Conservation (phyloP, 2,329 filamentous ascomycete genomes). For the Ceratocystis variospora region DNA sequence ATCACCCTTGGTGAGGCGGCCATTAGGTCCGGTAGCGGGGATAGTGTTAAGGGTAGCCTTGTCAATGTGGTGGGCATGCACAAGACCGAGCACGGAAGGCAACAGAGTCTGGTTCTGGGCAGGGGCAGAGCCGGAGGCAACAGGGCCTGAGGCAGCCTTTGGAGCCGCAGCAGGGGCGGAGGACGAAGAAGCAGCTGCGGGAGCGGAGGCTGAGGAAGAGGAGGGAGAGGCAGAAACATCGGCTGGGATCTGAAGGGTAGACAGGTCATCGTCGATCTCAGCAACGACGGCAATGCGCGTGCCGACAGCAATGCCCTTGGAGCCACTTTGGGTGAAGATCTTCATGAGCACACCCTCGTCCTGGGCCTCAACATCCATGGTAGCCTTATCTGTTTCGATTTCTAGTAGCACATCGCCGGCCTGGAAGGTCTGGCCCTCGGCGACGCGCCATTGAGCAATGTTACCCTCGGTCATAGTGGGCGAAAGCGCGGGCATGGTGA, state of each 20-base stretch:
- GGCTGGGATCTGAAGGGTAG: constrained; percentile 57
- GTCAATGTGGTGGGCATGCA: constrained; percentile 65
- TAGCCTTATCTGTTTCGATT: constrained; percentile 88
- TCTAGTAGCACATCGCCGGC: constrained; percentile 80
- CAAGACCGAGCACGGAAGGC: constrained; percentile 70
- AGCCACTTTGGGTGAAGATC: constrained; percentile 59
- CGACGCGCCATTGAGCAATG: constrained; percentile 72
- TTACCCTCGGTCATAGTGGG: constrained; percentile 92
- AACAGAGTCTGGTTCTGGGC: constrained; percentile 43
- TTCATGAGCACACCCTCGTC: constrained; percentile 78
- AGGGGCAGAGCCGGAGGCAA: constrained; percentile 27
- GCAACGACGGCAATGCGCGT: constrained; percentile 70
- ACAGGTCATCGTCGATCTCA: constrained; percentile 67
- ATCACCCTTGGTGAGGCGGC: constrained; percentile 86
- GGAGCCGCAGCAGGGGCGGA: constrained; percentile 15
- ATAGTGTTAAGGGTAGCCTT: constrained; percentile 68
- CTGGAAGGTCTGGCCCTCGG: constrained; percentile 70
- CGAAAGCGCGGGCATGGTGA: constrained; percentile 81
- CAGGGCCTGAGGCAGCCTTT: constrained; percentile 26
- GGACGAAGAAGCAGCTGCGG: constrained; percentile 15
- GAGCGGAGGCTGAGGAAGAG: constrained; percentile 19
- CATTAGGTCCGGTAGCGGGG: constrained; percentile 72
- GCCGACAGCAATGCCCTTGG: constrained; percentile 66
- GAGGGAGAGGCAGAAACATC: constrained; percentile 39
- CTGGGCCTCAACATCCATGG: constrained; percentile 89